Evolutionary conservation across 306 rosid genomes (phyloP).

Genomic region (Lotus japonicus): DNA sequence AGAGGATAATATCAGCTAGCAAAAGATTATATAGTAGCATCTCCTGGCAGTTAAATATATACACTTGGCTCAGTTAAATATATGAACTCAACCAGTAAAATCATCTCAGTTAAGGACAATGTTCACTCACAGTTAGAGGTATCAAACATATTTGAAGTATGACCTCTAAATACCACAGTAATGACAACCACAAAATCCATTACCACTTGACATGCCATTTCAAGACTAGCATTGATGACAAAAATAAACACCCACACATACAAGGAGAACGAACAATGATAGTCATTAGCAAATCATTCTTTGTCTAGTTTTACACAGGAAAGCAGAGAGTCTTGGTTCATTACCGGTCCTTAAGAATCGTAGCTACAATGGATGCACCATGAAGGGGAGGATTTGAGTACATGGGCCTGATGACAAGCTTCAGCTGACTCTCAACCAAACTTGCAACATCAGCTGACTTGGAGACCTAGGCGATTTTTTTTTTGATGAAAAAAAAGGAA

Average conservation of each 20-base stretch:
- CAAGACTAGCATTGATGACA: background rate
- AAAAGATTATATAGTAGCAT: background rate
- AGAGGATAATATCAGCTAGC: background rate
- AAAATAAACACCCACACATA: background rate
- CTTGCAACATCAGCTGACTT: slow-evolving; percentile 76
- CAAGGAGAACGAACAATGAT: background rate
- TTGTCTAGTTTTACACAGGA: background rate
- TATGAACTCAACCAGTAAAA: background rate
- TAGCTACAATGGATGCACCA: slow-evolving; percentile 94
- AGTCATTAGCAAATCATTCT: background rate
- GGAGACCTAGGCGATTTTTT: slow-evolving; percentile 51
- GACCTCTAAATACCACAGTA: background rate
- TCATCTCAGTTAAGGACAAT: background rate
- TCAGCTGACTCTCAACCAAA: slow-evolving; percentile 92
- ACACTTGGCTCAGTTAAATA: background rate
- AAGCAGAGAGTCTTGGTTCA: background rate
- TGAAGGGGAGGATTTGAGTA: slow-evolving; percentile 97
- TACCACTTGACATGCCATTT: background rate
- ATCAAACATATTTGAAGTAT: slow-evolving; percentile 7
- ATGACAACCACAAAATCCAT: background rate
- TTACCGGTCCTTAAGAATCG: slow-evolving; percentile 88
- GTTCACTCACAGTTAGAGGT: background rate
- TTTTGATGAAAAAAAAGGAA: too few species aligned
- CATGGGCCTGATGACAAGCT: slow-evolving; percentile 98
- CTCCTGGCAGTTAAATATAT: background rate